These are phyloP conservation scores for Corymbia maculata DNA, from an alignment of 345 rosid genomes.

Conservation along the genomic window DNA sequence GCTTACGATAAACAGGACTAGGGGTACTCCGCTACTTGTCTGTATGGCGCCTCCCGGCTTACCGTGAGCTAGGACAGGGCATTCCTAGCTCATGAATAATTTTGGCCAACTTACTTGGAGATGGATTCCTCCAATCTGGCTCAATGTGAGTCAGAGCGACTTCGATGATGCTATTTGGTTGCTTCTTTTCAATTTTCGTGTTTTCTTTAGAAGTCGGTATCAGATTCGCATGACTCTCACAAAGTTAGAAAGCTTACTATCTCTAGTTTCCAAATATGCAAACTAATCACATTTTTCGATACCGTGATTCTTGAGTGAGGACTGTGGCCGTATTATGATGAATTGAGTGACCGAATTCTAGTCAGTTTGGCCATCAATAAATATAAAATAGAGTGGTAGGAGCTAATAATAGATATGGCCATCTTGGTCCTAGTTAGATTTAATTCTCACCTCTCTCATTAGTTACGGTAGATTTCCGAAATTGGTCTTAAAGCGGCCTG, in stretches of 20 bases:
- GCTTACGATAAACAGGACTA: no score
- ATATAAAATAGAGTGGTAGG: not conserved
- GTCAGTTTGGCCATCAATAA: not conserved
- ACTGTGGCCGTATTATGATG: not conserved
- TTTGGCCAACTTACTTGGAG: no score
- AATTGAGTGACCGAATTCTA: not conserved
- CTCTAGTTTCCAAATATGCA: not conserved
- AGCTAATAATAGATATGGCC: not conserved
- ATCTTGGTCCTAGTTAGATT: not conserved
- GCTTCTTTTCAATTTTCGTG: not conserved
- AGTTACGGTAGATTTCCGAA: not conserved
- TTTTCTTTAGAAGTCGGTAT: not conserved
- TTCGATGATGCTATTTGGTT: not conserved
- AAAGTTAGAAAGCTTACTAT: not conserved
- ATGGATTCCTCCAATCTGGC: no score
- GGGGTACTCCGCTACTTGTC: no score
- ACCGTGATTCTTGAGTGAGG: not conserved
- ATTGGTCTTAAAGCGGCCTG: not conserved
- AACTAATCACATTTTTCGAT: not conserved
- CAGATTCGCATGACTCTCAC: not conserved
- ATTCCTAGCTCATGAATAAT: no score
- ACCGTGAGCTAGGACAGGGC: no score
- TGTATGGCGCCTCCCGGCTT: rapidly evolving
- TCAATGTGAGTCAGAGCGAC: not conserved
- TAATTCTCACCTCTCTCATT: not conserved